phyloP scores from a whole-genome alignment of 306 rosid species.

The Corylus heterophylla region DNA sequence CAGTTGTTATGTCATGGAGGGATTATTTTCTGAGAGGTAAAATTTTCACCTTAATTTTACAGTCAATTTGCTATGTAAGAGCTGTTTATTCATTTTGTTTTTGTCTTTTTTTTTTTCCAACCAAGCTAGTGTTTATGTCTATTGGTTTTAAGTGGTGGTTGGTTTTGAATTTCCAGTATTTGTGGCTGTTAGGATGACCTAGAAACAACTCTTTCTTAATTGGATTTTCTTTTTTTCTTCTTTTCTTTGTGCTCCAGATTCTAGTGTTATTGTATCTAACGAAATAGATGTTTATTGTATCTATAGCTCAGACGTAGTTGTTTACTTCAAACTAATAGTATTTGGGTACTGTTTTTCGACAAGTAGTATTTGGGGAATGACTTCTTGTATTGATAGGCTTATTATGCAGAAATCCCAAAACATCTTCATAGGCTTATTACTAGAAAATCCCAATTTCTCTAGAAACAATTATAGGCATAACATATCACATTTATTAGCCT shows the following conservation, averaged over 20 bases:
- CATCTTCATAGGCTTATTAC: no score
- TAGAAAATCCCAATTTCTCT: no score
- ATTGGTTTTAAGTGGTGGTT: neutral
- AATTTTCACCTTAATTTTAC: conserved; percentile 24
- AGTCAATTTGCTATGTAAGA: conserved; percentile 12
- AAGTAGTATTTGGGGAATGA: no score
- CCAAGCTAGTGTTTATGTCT: neutral
- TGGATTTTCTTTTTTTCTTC: neutral
- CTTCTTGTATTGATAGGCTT: no score
- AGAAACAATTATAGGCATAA: no score
- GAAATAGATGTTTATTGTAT: neutral
- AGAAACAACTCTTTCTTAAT: neutral
- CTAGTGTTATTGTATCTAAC: neutral
- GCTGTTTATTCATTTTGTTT: neutral
- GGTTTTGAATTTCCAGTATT: neutral
- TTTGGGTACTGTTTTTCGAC: neutral
- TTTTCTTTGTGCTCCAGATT: neutral
- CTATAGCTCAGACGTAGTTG: neutral
- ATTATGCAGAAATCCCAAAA: no score
- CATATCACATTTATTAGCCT: no score
- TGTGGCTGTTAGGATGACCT: neutral
- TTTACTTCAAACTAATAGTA: neutral
- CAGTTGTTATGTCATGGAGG: conserved; percentile 82
- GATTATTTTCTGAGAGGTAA: conserved; percentile 89
- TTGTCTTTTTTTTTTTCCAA: neutral